Base-by-base conservation (phyloP, 345 rosid species). In the Moricandia moricandioides region DNA sequence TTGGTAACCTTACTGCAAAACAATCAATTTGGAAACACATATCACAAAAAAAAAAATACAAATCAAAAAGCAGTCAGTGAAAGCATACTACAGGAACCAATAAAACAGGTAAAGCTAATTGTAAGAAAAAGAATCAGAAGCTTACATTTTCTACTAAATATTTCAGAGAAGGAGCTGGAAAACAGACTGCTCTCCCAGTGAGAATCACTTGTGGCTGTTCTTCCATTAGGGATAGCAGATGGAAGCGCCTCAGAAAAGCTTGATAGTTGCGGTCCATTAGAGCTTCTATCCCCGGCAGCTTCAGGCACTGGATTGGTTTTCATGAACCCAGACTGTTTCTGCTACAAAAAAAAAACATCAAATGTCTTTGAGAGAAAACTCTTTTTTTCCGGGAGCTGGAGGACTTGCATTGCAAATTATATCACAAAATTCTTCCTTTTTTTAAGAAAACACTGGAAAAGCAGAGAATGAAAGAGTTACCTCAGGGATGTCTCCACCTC, bases 131-230 rank as follows among this genome's bases (percentile, higher is more conserved):
- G 60, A 55, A 9, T 11, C 33, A 16, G 68, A 58, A 39, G 65
- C 93, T 83, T 81, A 90, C 98, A 62, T 74, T 88, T 79, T 68
- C 84, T 77, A 55, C 31, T 55, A 2, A 21, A 86, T 56, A 90
- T 71, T 33, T 94, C 98, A 10, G 97, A 91, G 62, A 94, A 74
- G 4, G 98, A 91, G 84, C 96, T 88, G 43, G 98, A 94, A 79
- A 94, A 94, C 37, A 94, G 86, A 78, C 97, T 87, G 83, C 86
- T 94, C 81, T 89, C 96, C 77, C 86, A 81, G 81, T 85, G 86
- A 63, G 77, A 68, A 65, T 84, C 86, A 72, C 65, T 84, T 24
- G 67, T 26, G 39, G 77, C 63, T 63, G 66, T 80, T 65, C 77
- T 84, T 70, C 80, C 84, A 74, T 82, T 82, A 37, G 74, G 18